Evolutionary conservation across 2,329 filamentous ascomycete species (phyloP).

Genomic region (Microdochium paspali): DNA sequence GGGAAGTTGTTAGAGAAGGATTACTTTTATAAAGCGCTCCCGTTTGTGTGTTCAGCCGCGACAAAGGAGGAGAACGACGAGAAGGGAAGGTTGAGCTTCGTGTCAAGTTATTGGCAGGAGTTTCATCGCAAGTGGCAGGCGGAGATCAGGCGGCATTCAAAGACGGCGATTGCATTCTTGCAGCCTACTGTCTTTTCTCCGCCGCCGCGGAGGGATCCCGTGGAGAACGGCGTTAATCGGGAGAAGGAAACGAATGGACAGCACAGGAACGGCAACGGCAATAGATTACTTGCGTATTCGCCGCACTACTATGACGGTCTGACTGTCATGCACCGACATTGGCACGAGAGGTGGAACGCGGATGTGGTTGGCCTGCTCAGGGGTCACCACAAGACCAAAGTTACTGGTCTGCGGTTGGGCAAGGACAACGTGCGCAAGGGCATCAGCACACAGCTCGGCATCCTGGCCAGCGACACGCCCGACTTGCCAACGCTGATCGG

Average conservation of each 20-base stretch:
- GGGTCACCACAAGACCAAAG: conserved; percentile 10
- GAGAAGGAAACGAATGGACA: background rate
- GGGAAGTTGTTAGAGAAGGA: conserved; percentile 6
- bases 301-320: conserved; percentile 15
- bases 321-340: conserved; percentile 13
- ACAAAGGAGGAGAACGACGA: conserved; percentile 5
- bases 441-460: conserved; percentile 10
- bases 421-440: conserved; percentile 7
- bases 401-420: conserved; percentile 10
- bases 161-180: conserved; percentile 7
- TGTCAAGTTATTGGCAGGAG: conserved; percentile 11
- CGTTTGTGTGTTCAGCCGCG: conserved; percentile 2
- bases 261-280: background rate
- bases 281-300: conserved; percentile 8
- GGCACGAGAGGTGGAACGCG: conserved; percentile 14
- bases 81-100: conserved; percentile 7
- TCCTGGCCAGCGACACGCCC: conserved; percentile 7
- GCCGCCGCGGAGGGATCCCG: conserved; percentile 5
- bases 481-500: conserved; percentile 9
- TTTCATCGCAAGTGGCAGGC: conserved; percentile 9
- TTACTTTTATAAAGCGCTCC: conserved; percentile 9
- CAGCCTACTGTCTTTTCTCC: conserved; percentile 11
- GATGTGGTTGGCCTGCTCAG: conserved; percentile 13
- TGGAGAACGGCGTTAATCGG: background rate
- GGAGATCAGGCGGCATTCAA: conserved; percentile 6